Base-by-base conservation (phyloP, 345 rosid species). In the Camelina laxa region DNA sequence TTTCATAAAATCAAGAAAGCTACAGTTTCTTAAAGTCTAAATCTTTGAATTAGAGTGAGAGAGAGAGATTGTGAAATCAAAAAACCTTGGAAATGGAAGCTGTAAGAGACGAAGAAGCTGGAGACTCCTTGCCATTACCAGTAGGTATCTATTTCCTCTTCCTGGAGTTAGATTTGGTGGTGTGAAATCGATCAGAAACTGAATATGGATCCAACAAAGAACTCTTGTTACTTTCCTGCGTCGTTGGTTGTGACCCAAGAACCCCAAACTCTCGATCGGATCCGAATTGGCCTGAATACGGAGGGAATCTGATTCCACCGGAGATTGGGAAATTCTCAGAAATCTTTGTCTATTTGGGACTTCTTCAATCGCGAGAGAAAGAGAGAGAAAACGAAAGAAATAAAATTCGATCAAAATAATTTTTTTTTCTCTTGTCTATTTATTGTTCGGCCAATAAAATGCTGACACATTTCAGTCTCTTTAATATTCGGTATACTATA, bases 141-240 rank as follows among this genome's bases (percentile, higher is more conserved):
- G 41, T 57, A 1, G 85, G 64, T 56, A 82, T 56, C 2, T 83
- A 48, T 72, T 91, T 91, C 47, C 97, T 85, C 73, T 91, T 91
- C 78, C 89, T 83, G 24, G 83, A 49, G 77, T 78, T 82, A 5
- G 76, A 58, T 17, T 67, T 73, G 0, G 70, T 61, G 12, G 74
- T 41, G 2, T 38, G 81, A 78, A 16, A 59, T 47, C 80, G 75
- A 70, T 76, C 76, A 3, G 65, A 77, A 74, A 39, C 77, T 12
- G 77, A 80, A 78, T 55, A 81, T 50, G 84, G 87, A 60, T 79
- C 73, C 53, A 57, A 58, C 36, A 82, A 50, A 3, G 82, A 76
- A 75, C 79, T 80, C 42, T 66, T 78, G 75, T 67, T 84, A 67
- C 73, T 78, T 56, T 79, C 82, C 6, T 75, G 77, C 19, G 64